Evolutionary conservation across 345 rosid species (phyloP).

Genomic region (Euphorbia pulcherrima): DNA sequence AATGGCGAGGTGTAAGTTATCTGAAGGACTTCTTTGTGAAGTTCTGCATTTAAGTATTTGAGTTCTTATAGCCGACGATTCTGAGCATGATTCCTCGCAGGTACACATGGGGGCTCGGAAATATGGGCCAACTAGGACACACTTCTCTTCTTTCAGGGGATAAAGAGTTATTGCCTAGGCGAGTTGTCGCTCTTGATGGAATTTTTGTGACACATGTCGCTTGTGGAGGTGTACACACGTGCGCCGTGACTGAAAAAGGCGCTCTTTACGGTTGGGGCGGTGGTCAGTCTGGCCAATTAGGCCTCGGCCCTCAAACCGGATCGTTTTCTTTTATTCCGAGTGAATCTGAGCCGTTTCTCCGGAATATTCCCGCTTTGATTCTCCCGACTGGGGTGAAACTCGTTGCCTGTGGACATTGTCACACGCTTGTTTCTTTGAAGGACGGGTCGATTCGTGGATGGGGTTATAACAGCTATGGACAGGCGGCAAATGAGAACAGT

Average conservation of each 20-base stretch:
- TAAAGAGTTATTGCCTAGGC: constrained; percentile 86
- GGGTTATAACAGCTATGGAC: constrained; percentile 97
- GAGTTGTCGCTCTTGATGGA: constrained; percentile 82
- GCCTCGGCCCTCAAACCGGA: constrained; percentile 77
- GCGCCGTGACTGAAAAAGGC: constrained; percentile 69
- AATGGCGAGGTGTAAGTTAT: constrained; percentile 96
- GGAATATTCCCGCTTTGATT: constrained; percentile 71
- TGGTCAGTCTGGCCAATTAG: constrained; percentile 85
- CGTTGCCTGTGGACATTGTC: constrained; percentile 95
- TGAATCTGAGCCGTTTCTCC: constrained; percentile 53
- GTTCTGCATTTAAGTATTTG: constrained; percentile 43
- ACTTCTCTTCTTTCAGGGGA: constrained; percentile 84
- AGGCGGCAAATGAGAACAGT: constrained; percentile 87
- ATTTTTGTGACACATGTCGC: constrained; percentile 58
- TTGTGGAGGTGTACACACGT: constrained; percentile 92
- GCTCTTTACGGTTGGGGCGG: constrained; percentile 98
- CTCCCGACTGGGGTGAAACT: constrained; percentile 63
- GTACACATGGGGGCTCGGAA: constrained; percentile 97
- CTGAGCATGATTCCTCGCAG: constrained; percentile 36
- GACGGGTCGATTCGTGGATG: constrained; percentile 91
- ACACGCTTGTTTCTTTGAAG: constrained; percentile 62
- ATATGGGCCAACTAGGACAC: constrained; percentile 90
- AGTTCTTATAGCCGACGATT: constrained; percentile 23
- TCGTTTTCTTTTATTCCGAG: constrained; percentile 59
- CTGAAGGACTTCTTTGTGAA: constrained; percentile 39